Evolutionary conservation across 2,329 filamentous ascomycete species (phyloP), one percentile per base, ranked within the genome.

Genomic region (Exophiala mesophila): DNA sequence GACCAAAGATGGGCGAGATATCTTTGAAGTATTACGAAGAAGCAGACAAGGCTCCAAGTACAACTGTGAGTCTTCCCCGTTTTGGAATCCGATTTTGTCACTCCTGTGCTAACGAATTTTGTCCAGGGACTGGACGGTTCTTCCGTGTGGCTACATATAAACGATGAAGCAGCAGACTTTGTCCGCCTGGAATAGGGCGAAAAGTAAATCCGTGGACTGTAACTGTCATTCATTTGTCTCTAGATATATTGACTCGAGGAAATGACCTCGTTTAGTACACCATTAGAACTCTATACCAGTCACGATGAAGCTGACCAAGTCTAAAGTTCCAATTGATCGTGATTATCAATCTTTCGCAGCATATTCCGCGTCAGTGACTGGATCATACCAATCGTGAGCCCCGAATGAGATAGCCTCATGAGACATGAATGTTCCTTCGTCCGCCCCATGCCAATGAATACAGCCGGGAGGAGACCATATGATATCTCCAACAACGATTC

Each of bases 361-460:
- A 41, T 67, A 67, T 18, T 66, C 63, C 36, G 59, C 57, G 36
- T 66, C 60, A 7, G 52, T 52, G 4, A 67, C 60, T 36, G 60
- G 57, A 3, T 63, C 58, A 21, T 57, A 49, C 65, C 64, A 66
- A n/a, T 53, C 59, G 4, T 61, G 64, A 37, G 58, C 58, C 1
- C 65, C 66, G 17, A 63, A 47, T 13, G 57, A 58, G 35, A 64
- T 59, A 4, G 60, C 64, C 45, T 58, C 54, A 55, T 70, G 67
- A 36, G 60, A 58, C 66, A 70, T 64, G 40, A 61, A 53, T 37
- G 61, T 67, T 6, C 53, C 56, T n/a, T 61, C 60, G 29, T 64
- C 67, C 2, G 64, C 67, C 3, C 66, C 66, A 53, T 70, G 67
- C 67, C 68, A 70, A 49, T 70, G 68, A 31, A 56, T 63, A 24